Base-by-base conservation (phyloP, 805 yeast species). In the Wickerhamomyces bisporus region DNA sequence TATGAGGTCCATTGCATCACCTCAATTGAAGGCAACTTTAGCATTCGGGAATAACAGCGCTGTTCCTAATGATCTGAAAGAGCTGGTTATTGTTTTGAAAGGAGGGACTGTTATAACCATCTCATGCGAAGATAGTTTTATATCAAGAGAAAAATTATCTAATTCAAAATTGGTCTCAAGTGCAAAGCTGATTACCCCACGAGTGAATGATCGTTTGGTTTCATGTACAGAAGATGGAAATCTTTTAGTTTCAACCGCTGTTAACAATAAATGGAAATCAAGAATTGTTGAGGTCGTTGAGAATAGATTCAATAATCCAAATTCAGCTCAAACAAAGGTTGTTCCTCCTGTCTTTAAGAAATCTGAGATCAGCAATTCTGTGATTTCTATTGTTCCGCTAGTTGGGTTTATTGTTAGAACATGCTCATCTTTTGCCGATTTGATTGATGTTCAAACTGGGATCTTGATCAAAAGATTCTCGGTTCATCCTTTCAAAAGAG, bases 371-470 rank as follows among this genome's bases (percentile, higher is more conserved):
- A 42, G 47, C 5, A 54, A 51, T 14, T 48, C 60, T 13, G 65
- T 70, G 0, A 64, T 80, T 41, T 75, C 72, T 12, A 57, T 78
- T 9, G 75, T 83, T 20, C 77, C 83, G 9, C 83, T 81, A 62
- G 82, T 83, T 26, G 89, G 91, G 16, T 78, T 84, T 83, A 64
- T 81, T 35, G 71, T 84, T 6, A 62, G 81, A 30, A 82, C 85
- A 1, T 65, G 66, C 34, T 73, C 73, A 13, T 55, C 65, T 12
- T 60, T 57, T 26, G 86, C 87, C 1, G 86, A 84, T 46, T 59
- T 83, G 44, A 71, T 84, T 38, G 95, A 87, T 62, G 78, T 81
- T 26, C 88, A 81, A 53, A 78, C 89, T 0, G 95, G 95, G 6
- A 77, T 79, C 0, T 60, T 84, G 27, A 64, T 87, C 37, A 77